These are phyloP conservation scores for Trichosporon asahii DNA, from an alignment of 1,284 basidiomycete genomes.

Conservation along the genomic window DNA sequence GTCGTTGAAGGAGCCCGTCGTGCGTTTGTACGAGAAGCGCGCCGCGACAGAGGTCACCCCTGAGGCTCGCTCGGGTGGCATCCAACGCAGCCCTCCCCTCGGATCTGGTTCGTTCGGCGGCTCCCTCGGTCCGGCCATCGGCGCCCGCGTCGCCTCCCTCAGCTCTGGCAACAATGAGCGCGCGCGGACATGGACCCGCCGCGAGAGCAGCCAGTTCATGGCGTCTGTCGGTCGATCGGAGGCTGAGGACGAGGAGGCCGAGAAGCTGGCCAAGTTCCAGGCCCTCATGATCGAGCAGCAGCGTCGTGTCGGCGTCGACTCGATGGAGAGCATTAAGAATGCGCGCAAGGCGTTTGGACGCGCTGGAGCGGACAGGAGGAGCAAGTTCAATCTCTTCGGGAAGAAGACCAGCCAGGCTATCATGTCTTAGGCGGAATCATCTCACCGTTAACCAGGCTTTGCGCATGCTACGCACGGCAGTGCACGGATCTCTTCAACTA, in stretches of 20 bases:
- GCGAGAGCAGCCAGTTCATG: conserved; percentile 10
- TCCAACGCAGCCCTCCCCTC: not conserved
- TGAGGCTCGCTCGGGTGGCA: not conserved
- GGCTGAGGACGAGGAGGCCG: conserved; percentile 25
- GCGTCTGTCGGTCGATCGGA: not conserved
- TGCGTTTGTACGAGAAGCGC: not conserved
- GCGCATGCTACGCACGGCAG: no score
- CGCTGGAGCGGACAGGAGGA: conserved; percentile 20
- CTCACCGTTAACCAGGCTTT: no score
- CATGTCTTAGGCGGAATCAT: not conserved
- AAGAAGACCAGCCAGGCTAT: conserved; percentile 34
- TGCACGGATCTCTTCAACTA: no score
- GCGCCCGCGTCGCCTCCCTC: not conserved
- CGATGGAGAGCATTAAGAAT: conserved; percentile 30
- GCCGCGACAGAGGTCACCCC: not conserved
- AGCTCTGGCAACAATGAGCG: not conserved
- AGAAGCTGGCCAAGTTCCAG: conserved; percentile 40
- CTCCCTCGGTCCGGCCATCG: not conserved
- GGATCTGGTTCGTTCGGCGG: not conserved
- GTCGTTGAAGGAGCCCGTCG: conserved; percentile 10
- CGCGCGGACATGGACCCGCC: conserved; percentile 1
- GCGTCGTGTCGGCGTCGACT: conserved; percentile 29
- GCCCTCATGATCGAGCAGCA: conserved; percentile 40
- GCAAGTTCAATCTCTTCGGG: conserved; percentile 34
- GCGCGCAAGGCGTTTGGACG: conserved; percentile 19